Conservation (phyloP, 139 green algal species). For the Pedinophyceae sp. region DNA sequence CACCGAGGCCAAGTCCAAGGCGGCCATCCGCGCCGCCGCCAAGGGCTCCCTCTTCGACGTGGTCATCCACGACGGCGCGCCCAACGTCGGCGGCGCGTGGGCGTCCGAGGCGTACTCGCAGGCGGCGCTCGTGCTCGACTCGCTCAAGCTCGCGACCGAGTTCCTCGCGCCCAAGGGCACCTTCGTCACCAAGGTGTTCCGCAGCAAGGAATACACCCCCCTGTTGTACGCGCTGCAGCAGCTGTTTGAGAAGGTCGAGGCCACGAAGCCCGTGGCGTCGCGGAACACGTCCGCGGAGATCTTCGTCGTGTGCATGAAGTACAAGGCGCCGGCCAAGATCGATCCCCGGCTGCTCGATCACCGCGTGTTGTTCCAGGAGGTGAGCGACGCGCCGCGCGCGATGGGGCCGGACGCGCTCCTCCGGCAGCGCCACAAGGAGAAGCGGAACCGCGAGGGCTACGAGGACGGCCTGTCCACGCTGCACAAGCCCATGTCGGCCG, state of each 20-base stretch:
- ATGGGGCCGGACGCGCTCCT: constrained; percentile 61
- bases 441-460: constrained; percentile 70
- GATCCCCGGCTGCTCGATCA: constrained; percentile 90
- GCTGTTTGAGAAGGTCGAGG: constrained; percentile 91
- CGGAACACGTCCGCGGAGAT: constrained; percentile 87
- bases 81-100: constrained; percentile 93
- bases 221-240: constrained; percentile 93
- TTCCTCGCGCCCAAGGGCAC: constrained; percentile 70
- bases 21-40: constrained; percentile 58
- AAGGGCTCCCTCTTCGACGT: constrained; percentile 64
- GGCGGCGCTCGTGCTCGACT: constrained; percentile 78
- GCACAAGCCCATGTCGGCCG: constrained; percentile 13
- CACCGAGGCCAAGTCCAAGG: constrained; percentile 54
- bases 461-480: constrained; percentile 74
- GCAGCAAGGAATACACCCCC: constrained; percentile 87
- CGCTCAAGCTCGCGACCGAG: constrained; percentile 77
- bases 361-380: constrained; percentile 61
- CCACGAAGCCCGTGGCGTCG: constrained; percentile 82
- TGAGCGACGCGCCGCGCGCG: constrained; percentile 24
- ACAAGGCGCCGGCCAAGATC: constrained; percentile 92
- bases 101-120: constrained; percentile 73
- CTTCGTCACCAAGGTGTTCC: constrained; percentile 96
- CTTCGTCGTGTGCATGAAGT: constrained; percentile 90
- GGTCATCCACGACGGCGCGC: constrained; percentile 92
- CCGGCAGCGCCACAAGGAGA: constrained; percentile 17